Percentiles rank a stretch among this genome's conserved stretches.
These are phyloP conservation scores for Cubamyces sp. DNA, from an alignment of 768 basidiomycete genomes.

Conservation along the genomic window DNA sequence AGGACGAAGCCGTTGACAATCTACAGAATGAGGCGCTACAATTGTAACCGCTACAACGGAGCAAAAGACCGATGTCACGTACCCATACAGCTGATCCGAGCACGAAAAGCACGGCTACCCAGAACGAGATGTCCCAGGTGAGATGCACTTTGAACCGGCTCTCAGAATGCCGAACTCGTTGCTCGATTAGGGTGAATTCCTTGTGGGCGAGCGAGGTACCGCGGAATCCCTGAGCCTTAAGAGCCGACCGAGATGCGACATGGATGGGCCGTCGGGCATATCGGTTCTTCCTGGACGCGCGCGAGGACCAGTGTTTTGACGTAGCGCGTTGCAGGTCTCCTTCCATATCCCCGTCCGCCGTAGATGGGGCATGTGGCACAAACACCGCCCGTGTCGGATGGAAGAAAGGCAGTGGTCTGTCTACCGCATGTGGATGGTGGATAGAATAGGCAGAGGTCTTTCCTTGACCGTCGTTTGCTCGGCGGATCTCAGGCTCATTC, in stretches of 20 bases:
- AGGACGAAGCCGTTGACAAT: conserved; percentile 59
- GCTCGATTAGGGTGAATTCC: conserved; percentile 16
- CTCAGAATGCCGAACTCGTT: conserved; percentile 24
- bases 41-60: not conserved
- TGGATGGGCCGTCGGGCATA: conserved; percentile 22
- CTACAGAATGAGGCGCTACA: conserved; percentile 39
- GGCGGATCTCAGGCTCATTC: not conserved
- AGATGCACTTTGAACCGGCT: conserved; percentile 28
- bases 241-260: not conserved
- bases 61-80: conserved; percentile 23
- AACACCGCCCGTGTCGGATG: conserved; percentile 44
- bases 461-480: not conserved
- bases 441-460: conserved; percentile 1
- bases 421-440: conserved; percentile 10
- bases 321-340: conserved; percentile 4
- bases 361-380: not conserved
- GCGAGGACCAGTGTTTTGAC: conserved; percentile 43
- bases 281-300: conserved; percentile 35
- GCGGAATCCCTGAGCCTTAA: not conserved
- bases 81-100: conserved; percentile 31
- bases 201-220: not conserved
- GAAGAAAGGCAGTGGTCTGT: conserved; percentile 31
- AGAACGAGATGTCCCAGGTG: conserved; percentile 32
- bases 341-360: not conserved
- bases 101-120: conserved; percentile 33